Evolutionary conservation across 768 basidiomycete species (phyloP).

Genomic region (Serpula lacrymans): DNA sequence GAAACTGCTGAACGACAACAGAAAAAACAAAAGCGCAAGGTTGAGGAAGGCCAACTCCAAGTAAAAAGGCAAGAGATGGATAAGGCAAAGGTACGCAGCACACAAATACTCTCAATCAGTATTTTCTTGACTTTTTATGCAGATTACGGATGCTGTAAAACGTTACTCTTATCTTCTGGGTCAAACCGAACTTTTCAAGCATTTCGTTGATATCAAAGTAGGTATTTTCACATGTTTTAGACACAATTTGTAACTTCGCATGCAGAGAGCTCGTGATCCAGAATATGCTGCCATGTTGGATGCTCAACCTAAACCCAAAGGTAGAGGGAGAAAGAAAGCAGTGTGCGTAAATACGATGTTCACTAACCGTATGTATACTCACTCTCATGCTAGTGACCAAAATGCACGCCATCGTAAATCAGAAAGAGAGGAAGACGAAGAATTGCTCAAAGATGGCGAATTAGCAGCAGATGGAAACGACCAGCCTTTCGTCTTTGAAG

Average conservation of each 20-base stretch:
- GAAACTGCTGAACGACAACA: conserved; percentile 36
- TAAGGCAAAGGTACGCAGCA: conserved; percentile 69
- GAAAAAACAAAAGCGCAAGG: conserved; percentile 57
- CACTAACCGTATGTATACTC: conserved; percentile 3
- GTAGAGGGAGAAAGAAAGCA: conserved; percentile 81
- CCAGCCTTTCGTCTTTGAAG: conserved; percentile 91
- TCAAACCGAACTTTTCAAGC: conserved; percentile 96
- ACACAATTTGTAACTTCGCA: background rate
- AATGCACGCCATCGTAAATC: conserved; percentile 86
- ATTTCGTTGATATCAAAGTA: conserved; percentile 97
- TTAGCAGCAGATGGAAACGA: conserved; percentile 78
- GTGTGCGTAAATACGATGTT: conserved; percentile 40
- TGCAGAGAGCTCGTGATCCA: conserved; percentile 83
- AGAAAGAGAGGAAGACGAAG: conserved; percentile 98
- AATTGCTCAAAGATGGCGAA: conserved; percentile 85
- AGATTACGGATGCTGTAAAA: conserved; percentile 94
- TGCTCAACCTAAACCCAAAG: conserved; percentile 81
- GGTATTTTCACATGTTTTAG: conserved; percentile 9
- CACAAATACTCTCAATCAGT: background rate
- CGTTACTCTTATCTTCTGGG: conserved; percentile 97
- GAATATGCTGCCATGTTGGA: conserved; percentile 90
- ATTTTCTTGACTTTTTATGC: conserved; percentile 13
- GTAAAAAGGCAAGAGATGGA: conserved; percentile 80
- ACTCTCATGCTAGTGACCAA: conserved; percentile 52
- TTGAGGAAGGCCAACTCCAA: conserved; percentile 65